Base-by-base conservation (phyloP, 768 basidiomycete genomes). In the Exsudoporus frostii region DNA sequence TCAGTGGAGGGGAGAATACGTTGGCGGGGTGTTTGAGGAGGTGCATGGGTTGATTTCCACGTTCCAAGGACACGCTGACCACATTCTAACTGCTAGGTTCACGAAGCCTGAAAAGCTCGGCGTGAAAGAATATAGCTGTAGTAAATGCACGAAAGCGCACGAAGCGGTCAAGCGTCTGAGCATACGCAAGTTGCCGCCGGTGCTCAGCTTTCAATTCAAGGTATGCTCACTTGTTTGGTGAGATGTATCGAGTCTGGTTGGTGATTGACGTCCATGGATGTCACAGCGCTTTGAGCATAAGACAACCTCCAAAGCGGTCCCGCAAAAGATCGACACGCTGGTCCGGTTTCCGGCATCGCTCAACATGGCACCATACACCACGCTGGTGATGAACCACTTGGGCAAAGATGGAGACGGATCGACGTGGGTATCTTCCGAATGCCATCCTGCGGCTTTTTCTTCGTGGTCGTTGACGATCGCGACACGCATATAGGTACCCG, bases 131-230 rank as follows among this genome's bases (percentile, higher is more conserved):
- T 96, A 94, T 65, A 85, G 79, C 40, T 98, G 95, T 65, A 76
- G 75, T 20, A 90, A 86, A 69, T 98, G 95, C 63, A 82, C 81
- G 19, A 88, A 85, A 61, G 75, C 81, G 13, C 66, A 91, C 81
- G 85, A 88, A 60, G 90, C 88, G 1, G 91, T 83, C 58, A 93
- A 95, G 65, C 84, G 90, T 7, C 74, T 98, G 45, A 90, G 88
- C 60, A 85, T 98, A 60, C 83, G 81, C 45, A 88, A 85, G 59
- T 76, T 98, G 8, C 94, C 96, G 0, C 87, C 90, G 0, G 93
- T 96, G 1, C 74, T 98, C 43, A 91, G 89, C 59, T 91, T 98
- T 61, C 96, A 98, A 66, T 87, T 98, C 76, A 98, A 98, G 80
- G 95, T 50, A 11, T 13, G 54, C 3, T 24, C 13, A 5, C 24